Conservation (phyloP, 164 flowering plant genomes). For the Dillenia suffruticosa region DNA sequence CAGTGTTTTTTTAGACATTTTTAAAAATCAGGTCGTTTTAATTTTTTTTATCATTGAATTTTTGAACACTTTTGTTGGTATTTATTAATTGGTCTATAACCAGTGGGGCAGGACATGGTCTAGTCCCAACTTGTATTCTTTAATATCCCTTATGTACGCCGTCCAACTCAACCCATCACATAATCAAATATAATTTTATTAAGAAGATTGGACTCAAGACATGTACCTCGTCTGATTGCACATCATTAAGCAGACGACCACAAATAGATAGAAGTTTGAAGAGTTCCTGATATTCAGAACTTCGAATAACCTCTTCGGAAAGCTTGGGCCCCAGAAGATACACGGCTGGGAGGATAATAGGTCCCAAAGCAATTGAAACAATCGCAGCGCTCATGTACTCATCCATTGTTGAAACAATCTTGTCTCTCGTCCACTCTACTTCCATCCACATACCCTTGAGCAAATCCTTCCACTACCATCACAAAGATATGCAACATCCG, state of each 20-base stretch:
- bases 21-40: no score
- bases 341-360: constrained; percentile 60
- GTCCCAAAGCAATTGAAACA: constrained; percentile 71
- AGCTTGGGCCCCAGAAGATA: constrained; percentile 59
- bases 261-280: constrained; percentile 48
- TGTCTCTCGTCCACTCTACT: constrained; percentile 43
- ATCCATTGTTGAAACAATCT: constrained; percentile 41
- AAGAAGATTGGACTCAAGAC: no score
- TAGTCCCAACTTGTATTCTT: no score
- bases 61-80: no score
- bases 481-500: not conserved
- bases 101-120: no score
- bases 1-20: no score
- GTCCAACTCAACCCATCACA: no score
- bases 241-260: constrained; percentile 75
- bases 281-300: constrained; percentile 31
- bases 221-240: constrained; percentile 45
- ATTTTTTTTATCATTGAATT: no score
- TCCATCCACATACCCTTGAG: constrained; percentile 50
- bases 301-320: constrained; percentile 31
- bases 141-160: no score
- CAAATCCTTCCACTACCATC: constrained; percentile 52
- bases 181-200: no score
- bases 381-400: constrained; percentile 54
- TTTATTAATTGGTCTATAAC: no score